Evolutionary conservation across 2,329 filamentous ascomycete species (phyloP).

Genomic region (Parastagonospora avenae): DNA sequence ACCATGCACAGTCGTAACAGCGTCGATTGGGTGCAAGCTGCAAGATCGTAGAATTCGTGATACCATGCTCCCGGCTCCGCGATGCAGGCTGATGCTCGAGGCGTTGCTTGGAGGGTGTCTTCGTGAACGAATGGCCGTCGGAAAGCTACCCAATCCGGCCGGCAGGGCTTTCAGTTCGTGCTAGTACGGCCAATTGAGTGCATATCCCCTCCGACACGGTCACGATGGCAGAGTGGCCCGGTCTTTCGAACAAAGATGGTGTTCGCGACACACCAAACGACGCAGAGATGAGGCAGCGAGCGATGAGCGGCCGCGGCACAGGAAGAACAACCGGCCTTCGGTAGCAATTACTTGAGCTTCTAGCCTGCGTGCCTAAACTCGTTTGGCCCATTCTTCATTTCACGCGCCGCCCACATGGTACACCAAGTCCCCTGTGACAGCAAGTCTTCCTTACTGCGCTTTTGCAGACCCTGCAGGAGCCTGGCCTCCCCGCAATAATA

Average conservation of each 20-base stretch:
- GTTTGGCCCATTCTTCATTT: slow-evolving; percentile 5
- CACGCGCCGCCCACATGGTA: slow-evolving; percentile 9
- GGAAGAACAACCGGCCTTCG: neutral
- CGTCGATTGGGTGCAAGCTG: slow-evolving; percentile 18
- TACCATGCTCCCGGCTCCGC: slow-evolving; percentile 23
- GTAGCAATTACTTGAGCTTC: slow-evolving; percentile 2
- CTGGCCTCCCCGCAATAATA: slow-evolving; percentile 22
- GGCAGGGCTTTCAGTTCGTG: slow-evolving; percentile 14
- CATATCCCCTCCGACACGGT: slow-evolving; percentile 9
- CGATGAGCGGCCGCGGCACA: slow-evolving; percentile 2
- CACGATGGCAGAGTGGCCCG: slow-evolving; percentile 3
- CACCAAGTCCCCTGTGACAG: slow-evolving; percentile 3
- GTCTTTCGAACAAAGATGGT: neutral
- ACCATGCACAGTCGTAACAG: neutral
- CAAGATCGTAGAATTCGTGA: slow-evolving; percentile 17
- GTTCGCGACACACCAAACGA: neutral
- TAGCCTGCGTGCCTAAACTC: slow-evolving; percentile 13
- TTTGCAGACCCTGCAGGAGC: slow-evolving; percentile 26
- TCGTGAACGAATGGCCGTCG: slow-evolving; percentile 13
- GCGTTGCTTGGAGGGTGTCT: slow-evolving; percentile 21
- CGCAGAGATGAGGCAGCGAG: neutral
- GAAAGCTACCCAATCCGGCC: slow-evolving; percentile 4
- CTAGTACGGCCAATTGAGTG: slow-evolving; percentile 9
- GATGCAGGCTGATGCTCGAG: slow-evolving; percentile 20
- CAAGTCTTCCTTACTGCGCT: slow-evolving; percentile 10